Evolutionary conservation across 2,329 filamentous ascomycete species (phyloP), one percentile per base, ranked within the genome.

Genomic region (Colletotrichum orchidophilum): DNA sequence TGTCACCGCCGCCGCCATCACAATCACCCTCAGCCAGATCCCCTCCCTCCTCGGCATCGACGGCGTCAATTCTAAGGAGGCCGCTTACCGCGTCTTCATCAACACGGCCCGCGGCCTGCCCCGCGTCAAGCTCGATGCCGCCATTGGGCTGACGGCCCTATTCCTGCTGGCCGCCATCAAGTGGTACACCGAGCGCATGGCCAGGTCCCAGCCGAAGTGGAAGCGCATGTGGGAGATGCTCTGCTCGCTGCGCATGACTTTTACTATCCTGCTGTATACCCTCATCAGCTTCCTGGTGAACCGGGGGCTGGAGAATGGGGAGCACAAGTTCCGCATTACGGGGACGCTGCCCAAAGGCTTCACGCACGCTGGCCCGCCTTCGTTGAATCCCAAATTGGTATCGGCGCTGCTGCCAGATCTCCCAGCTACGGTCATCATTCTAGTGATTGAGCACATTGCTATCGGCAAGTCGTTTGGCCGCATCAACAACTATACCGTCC

Each of bases 381-480:
- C 77, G 0, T 81, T 93, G 55, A 87, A 88, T 70, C 78, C 78
- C 0, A 79, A 85, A 0, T 84, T 94, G 54, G 83, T 94, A 74
- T 82, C 80, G 1, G 78, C 85, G 0, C 89, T 94, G 73, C 82
- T 87, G 2, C 84, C 85, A 29, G 85, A 95, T 71, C 81, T 95
- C 7, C 93, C 93, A 0, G 91, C 91, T 21, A 89, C 92, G 0
- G 88, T 94, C 59, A 93, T 96, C 72, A 93, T 96, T 21, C 82
- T 95, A 21, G 86, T 95, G 18, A 93, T 96, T 66, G 93, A 95
- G 80, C 93, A 96, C 77, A 95, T 95, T 73, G 92, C 93, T 39
- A 95, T 96, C 71, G 91, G 93, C 2, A 96, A 96, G 78, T 94
- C 93, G 0, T 95, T 95, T 76, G 93, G 93, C 3, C 87, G 93